Evolutionary conservation across 495 filamentous ascomycete species (phyloP).

Genomic region (Platismatia glauca): DNA sequence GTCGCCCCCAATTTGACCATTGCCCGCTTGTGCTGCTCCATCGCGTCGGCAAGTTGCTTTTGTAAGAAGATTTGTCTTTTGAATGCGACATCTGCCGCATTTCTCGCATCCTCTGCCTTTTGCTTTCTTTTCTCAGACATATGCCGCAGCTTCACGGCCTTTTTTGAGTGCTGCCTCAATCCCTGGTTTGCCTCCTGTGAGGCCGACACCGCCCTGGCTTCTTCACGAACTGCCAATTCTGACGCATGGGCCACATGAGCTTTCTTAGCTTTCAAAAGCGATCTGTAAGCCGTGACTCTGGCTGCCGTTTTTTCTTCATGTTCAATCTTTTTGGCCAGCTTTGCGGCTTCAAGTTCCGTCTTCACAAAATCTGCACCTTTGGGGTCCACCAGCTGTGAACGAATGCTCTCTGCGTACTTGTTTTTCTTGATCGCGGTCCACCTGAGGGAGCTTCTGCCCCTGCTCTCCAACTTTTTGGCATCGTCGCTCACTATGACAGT

Average conservation of each 20-base stretch:
- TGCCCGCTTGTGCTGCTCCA: neutral
- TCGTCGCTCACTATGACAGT: neutral
- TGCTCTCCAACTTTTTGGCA: neutral
- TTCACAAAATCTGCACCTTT: neutral
- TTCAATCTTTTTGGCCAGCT: neutral
- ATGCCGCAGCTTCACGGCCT: neutral
- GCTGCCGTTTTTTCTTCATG: neutral
- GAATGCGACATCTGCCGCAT: neutral
- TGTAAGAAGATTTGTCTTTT: neutral
- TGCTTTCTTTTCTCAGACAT: neutral
- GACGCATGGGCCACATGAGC: neutral
- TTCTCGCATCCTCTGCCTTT: neutral
- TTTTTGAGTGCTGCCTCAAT: neutral
- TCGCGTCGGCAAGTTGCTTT: neutral
- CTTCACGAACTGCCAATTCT: neutral
- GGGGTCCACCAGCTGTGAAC: neutral
- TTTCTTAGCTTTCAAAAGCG: neutral
- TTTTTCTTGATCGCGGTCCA: neutral
- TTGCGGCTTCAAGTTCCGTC: neutral
- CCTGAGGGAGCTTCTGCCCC: neutral
- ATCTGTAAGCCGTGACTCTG: neutral
- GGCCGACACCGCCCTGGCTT: neutral
- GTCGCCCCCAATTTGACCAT: neutral
- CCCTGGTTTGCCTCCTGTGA: neutral
- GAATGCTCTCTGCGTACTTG: neutral